phyloP scores from a whole-genome alignment of 164 flowering plant species.

The Cinnamomum chago region DNA sequence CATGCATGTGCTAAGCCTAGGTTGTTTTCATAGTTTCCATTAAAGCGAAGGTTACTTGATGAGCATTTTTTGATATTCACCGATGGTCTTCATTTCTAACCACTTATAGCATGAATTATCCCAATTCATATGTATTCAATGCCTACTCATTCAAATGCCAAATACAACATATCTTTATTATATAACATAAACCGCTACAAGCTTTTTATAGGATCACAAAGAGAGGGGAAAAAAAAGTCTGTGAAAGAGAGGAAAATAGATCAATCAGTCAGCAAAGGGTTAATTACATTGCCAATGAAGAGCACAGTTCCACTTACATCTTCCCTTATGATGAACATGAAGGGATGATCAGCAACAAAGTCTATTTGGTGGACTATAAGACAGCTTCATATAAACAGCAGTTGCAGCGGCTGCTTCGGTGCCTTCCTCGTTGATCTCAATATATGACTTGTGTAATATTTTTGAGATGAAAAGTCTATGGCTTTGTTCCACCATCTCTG shows the following conservation, averaged over 20 bases:
- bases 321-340: conserved; percentile 13
- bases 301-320: conserved; percentile 6
- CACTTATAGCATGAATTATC: too few relatives aligned
- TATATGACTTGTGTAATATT: conserved; percentile 2
- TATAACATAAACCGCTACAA: too few relatives aligned
- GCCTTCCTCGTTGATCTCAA: conserved; percentile 14
- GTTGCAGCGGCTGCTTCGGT: conserved; percentile 21
- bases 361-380: neutral
- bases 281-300: conserved; percentile 10
- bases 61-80: too few relatives aligned
- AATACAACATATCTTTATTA: too few relatives aligned
- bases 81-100: too few relatives aligned
- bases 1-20: too few relatives aligned
- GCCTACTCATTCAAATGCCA: too few relatives aligned
- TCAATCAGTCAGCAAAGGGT: conserved; percentile 1
- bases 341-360: conserved; percentile 10
- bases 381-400: neutral
- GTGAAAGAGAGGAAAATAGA: neutral
- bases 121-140: too few relatives aligned
- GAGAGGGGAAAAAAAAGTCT: too few relatives aligned
- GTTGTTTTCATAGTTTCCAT: too few relatives aligned
- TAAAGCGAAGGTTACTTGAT: too few relatives aligned
- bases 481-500: conserved; percentile 6
- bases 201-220: too few relatives aligned
- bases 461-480: neutral